phyloP scores from a whole-genome alignment of 345 rosid species.

The Sapria himalayana region DNA sequence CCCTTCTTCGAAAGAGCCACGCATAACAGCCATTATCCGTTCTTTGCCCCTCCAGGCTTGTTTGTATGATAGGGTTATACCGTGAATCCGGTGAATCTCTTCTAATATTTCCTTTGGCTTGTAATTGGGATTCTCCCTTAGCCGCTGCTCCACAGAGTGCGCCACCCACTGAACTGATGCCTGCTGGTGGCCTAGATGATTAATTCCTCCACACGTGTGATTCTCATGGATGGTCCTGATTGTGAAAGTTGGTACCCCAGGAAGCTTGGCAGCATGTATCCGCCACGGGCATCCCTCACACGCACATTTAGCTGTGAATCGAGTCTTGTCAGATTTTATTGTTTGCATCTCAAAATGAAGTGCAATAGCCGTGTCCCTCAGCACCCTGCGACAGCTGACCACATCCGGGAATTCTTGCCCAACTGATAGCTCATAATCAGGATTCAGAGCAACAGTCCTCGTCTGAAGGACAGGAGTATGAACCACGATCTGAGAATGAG shows the following conservation, averaged over 20 bases:
- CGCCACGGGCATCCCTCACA: slow-evolving; percentile 95
- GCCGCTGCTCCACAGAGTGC: slow-evolving; percentile 72
- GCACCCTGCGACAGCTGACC: slow-evolving; percentile 81
- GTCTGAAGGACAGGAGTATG: slow-evolving; percentile 41
- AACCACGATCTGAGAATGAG: slow-evolving; percentile 21
- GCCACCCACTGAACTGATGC: slow-evolving; percentile 99
- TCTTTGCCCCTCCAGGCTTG: slow-evolving; percentile 99
- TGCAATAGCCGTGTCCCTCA: slow-evolving; percentile 89
- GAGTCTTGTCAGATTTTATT: slow-evolving; percentile 92
- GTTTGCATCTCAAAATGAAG: slow-evolving; percentile 98
- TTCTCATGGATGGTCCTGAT: slow-evolving; percentile 75
- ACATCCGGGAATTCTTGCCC: slow-evolving; percentile 99
- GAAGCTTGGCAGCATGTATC: slow-evolving; percentile 93
- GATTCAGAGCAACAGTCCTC: slow-evolving; percentile 27
- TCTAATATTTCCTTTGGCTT: slow-evolving; percentile 95
- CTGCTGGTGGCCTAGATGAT: slow-evolving; percentile 94
- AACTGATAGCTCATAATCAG: slow-evolving; percentile 43
- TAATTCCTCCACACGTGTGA: slow-evolving; percentile 82
- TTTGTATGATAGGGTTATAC: slow-evolving; percentile 84
- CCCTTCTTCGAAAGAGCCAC: slow-evolving; percentile 97
- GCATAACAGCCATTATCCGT: slow-evolving; percentile 91
- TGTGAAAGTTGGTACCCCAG: slow-evolving; percentile 92
- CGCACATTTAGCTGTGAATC: slow-evolving; percentile 98
- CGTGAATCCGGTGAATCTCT: slow-evolving; percentile 89
- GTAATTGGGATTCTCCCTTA: slow-evolving; percentile 80